Evolutionary conservation across 352 stramenopile species (phyloP).

Genomic region (Globisporangium paddicum): DNA sequence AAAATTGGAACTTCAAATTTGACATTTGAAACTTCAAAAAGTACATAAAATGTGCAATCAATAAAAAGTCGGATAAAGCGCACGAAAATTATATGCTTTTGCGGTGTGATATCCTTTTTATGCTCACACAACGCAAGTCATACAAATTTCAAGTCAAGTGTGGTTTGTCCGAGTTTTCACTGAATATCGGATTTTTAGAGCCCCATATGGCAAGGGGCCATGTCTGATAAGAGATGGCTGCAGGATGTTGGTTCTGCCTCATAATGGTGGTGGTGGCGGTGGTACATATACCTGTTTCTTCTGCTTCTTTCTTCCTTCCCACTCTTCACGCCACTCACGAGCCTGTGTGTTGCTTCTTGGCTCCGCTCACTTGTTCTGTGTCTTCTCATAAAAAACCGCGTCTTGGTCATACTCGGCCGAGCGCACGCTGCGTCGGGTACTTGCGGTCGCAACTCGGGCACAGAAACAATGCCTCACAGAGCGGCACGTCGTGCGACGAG

Average conservation of each 20-base stretch:
- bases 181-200: too few species aligned
- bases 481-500: conserved; percentile 17
- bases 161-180: too few species aligned
- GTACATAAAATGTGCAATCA: too few species aligned
- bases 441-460: conserved; percentile 76
- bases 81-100: too few species aligned
- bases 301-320: neutral
- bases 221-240: neutral
- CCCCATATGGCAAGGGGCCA: neutral
- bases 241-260: neutral
- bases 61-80: too few species aligned
- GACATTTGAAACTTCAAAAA: too few species aligned
- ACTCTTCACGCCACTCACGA: neutral
- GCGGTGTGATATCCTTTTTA: too few species aligned
- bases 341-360: neutral
- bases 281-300: neutral
- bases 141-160: too few species aligned
- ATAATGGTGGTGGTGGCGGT: neutral
- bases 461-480: conserved; percentile 55
- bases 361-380: neutral
- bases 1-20: too few species aligned
- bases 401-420: conserved; percentile 46
- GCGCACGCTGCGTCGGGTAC: conserved; percentile 74
- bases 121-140: too few species aligned
- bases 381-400: neutral